These are phyloP conservation scores for Pseudocercospora vitis DNA, from an alignment of 2,329 filamentous ascomycete species.

Conservation along the genomic window DNA sequence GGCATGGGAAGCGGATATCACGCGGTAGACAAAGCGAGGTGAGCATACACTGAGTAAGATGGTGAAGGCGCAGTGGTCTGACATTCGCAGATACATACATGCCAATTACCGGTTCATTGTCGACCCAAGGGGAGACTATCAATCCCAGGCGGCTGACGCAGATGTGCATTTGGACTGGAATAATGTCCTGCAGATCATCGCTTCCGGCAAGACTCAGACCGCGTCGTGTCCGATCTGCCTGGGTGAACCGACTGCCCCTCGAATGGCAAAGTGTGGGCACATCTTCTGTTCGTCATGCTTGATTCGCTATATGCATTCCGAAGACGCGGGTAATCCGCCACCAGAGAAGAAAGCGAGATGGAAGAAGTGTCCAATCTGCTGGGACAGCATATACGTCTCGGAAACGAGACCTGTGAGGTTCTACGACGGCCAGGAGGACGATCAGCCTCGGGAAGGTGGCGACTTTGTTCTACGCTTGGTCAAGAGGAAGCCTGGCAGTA, in stretches of 20 bases:
- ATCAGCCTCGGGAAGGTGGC: constrained; percentile 75
- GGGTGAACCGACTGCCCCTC: constrained; percentile 84
- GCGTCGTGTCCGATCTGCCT: constrained; percentile 93
- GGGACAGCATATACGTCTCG: constrained; percentile 87
- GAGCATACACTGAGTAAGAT: constrained; percentile 29
- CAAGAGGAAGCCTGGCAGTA: constrained; percentile 75
- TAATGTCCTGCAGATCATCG: constrained; percentile 85
- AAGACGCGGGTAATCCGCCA: constrained; percentile 63
- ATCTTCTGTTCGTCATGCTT: constrained; percentile 94
- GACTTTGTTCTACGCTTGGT: constrained; percentile 89
- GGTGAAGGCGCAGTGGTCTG: constrained; percentile 8
- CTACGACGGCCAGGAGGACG: constrained; percentile 83
- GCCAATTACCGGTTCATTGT: constrained; percentile 98
- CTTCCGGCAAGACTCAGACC: constrained; percentile 82
- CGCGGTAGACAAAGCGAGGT: constrained; percentile 85
- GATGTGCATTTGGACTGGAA: constrained; percentile 90
- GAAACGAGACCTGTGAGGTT: constrained; percentile 88
- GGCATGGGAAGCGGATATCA: constrained; percentile 87
- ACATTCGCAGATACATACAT: constrained; percentile 69
- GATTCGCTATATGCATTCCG: constrained; percentile 92
- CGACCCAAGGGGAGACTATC: constrained; percentile 75
- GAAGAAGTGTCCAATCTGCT: constrained; percentile 96
- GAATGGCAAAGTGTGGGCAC: constrained; percentile 96
- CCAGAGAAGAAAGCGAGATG: constrained; percentile 72
- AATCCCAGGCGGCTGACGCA: constrained; percentile 76